Evolutionary conservation across 164 flowering plant genomes (phyloP).

Genomic region (Magnolia kwangsiensis): DNA sequence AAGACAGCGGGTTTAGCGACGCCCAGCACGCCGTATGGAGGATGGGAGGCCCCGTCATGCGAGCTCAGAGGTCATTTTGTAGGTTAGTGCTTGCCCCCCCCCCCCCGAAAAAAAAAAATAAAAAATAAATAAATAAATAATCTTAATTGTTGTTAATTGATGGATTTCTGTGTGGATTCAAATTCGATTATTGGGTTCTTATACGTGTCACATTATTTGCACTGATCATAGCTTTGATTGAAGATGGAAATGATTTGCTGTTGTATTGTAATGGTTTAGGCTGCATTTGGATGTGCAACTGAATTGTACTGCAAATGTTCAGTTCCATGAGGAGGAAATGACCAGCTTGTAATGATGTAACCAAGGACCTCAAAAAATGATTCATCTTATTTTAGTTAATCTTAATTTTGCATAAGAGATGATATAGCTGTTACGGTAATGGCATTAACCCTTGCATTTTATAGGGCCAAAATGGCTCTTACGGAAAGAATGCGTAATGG

Average conservation of each 20-base stretch:
- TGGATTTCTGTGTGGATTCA: neutral
- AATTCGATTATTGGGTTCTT: neutral
- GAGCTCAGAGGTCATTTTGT: slow-evolving; percentile 98
- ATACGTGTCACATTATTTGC: neutral
- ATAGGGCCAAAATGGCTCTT: no score
- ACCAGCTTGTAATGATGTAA: no score
- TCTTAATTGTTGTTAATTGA: neutral
- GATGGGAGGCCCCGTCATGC: slow-evolving; percentile 67
- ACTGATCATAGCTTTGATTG: neutral
- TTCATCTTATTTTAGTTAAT: no score
- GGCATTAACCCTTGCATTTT: no score
- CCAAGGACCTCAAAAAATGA: no score
- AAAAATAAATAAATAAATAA: no score
- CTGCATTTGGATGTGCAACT: neutral
- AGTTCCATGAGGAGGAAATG: no score
- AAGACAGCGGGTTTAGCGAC: slow-evolving; percentile 73
- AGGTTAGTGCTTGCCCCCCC: slow-evolving; percentile 27
- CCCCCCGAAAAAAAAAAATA: no score
- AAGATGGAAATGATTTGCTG: neutral
- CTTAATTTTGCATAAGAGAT: no score
- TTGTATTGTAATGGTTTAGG: neutral
- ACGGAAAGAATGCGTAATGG: no score
- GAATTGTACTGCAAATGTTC: neutral
- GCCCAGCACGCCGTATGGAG: slow-evolving; percentile 63
- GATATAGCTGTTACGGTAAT: no score